A percentile compares a stretch with the other conserved stretches of the same genome.
Conservation (phyloP, 2,329 filamentous ascomycete species). For the Colletotrichum lentis region DNA sequence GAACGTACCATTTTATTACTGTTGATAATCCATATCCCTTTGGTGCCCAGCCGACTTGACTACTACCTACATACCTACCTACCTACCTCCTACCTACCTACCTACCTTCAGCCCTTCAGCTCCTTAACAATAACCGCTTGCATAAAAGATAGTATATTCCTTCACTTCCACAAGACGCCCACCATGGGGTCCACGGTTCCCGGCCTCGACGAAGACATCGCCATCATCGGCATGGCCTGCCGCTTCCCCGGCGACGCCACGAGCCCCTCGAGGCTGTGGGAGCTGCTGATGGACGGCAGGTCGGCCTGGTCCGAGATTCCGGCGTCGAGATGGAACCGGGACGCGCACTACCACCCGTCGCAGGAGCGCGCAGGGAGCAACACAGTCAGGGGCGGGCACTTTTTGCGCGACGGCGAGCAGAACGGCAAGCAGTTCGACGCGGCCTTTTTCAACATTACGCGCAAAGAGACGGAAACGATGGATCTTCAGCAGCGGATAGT, state of each 20-base stretch:
- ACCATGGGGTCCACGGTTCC: neutral
- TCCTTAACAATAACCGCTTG: neutral
- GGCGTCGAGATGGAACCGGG: conserved; percentile 57
- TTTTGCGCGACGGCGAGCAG: conserved; percentile 37
- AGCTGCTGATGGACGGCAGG: conserved; percentile 52
- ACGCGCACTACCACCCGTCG: conserved; percentile 62
- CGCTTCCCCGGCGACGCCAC: conserved; percentile 38
- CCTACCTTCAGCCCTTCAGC: neutral
- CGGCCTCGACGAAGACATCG: conserved; percentile 30
- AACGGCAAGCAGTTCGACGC: conserved; percentile 43
- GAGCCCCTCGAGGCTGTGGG: conserved; percentile 51
- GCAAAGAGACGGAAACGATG: conserved; percentile 40
- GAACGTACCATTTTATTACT: too few species aligned
- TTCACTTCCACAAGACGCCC: neutral
- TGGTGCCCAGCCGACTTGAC: neutral
- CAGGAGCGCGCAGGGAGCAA: conserved; percentile 55
- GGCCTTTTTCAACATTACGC: conserved; percentile 40
- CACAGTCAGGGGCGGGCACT: neutral
- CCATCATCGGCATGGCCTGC: conserved; percentile 42
- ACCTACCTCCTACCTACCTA: neutral
- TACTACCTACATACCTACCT: too few species aligned
- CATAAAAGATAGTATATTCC: neutral
- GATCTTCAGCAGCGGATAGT: conserved; percentile 1
- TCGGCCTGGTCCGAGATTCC: conserved; percentile 61
- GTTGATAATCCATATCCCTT: neutral